Conservation (phyloP, 768 basidiomycete species). For the Termitomyces sp. region DNA sequence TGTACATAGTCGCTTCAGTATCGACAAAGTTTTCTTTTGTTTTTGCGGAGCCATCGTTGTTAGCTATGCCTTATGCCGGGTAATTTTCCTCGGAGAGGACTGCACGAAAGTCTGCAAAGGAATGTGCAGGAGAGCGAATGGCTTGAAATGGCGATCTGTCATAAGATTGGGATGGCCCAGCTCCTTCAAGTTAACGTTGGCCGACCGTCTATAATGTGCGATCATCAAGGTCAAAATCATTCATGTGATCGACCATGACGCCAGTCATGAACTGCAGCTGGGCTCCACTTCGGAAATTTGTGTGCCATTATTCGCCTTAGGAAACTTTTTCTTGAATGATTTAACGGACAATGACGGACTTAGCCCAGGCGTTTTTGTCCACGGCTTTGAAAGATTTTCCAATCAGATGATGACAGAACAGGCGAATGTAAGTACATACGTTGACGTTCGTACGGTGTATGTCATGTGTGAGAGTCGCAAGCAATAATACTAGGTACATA, state of each 20-base stretch:
- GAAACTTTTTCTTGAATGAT: background rate
- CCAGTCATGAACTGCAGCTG: background rate
- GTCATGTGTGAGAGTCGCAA: constrained; percentile 11
- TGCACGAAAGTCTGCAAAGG: background rate
- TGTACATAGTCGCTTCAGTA: background rate
- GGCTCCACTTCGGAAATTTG: background rate
- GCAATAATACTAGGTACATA: too few relatives aligned
- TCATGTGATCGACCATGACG: constrained; percentile 4
- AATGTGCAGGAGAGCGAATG: background rate
- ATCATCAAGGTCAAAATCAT: background rate
- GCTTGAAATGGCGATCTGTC: background rate
- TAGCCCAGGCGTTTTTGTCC: too few relatives aligned
- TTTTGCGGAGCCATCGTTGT: background rate
- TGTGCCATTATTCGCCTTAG: constrained; percentile 4
- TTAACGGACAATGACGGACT: background rate
- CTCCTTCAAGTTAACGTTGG: background rate
- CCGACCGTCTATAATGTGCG: background rate
- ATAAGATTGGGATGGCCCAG: background rate
- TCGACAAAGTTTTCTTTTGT: too few relatives aligned
- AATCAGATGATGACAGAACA: constrained; percentile 7
- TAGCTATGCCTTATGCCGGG: background rate
- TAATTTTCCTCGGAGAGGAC: background rate
- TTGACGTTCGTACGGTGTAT: background rate
- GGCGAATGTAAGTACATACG: too few relatives aligned
- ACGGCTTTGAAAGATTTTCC: background rate